Percentiles rank a stretch among this genome's conserved stretches.
These are phyloP conservation scores for Falciphora oryzae DNA, from an alignment of 2,329 filamentous ascomycete genomes.

Conservation along the genomic window DNA sequence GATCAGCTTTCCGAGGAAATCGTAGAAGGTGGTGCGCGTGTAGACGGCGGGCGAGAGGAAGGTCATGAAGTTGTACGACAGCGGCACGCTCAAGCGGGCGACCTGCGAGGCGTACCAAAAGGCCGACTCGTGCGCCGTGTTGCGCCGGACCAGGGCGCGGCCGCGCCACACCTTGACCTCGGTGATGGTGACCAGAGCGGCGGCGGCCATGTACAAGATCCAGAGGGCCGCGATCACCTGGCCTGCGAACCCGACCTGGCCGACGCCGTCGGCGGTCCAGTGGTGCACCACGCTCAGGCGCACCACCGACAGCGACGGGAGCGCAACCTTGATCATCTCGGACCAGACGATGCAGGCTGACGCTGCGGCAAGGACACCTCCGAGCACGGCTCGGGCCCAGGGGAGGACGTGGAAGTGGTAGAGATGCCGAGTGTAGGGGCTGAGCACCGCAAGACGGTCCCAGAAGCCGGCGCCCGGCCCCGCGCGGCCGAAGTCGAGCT, in stretches of 20 bases:
- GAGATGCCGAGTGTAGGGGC: constrained; percentile 75
- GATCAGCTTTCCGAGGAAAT: constrained; percentile 78
- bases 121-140: constrained; percentile 87
- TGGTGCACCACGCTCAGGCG: constrained; percentile 67
- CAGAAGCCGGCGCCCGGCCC: constrained; percentile 50
- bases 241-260: constrained; percentile 77
- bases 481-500: constrained; percentile 65
- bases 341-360: constrained; percentile 89
- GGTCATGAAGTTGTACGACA: constrained; percentile 95
- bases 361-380: constrained; percentile 63
- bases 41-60: constrained; percentile 73
- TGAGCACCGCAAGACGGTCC: constrained; percentile 57
- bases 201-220: constrained; percentile 94
- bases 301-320: constrained; percentile 68
- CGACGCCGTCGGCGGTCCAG: constrained; percentile 65
- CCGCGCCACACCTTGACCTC: constrained; percentile 98
- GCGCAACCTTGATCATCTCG: constrained; percentile 79
- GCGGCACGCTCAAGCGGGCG: constrained; percentile 83
- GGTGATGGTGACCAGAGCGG: constrained; percentile 79
- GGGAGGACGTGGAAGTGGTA: constrained; percentile 71
- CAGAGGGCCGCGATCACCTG: constrained; percentile 80
- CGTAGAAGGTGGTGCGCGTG: constrained; percentile 74
- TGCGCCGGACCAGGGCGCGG: constrained; percentile 79
- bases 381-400: constrained; percentile 56
- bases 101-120: constrained; percentile 96